Conservation (phyloP, 2,329 filamentous ascomycete genomes). For the Paraphaeosphaeria minitans region DNA sequence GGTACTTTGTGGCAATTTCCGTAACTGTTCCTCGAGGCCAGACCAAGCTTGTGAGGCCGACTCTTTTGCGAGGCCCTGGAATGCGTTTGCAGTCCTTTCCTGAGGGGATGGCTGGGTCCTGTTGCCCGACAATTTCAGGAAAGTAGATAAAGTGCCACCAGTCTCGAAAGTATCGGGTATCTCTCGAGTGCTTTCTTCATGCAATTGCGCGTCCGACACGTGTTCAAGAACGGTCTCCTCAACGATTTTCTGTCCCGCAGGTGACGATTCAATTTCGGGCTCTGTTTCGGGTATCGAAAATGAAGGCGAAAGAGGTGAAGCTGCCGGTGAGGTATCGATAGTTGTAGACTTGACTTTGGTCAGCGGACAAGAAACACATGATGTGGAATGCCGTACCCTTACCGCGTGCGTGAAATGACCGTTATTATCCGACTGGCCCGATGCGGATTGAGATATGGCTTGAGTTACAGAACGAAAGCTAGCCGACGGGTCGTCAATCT, state of each 20-base stretch:
- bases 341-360: slow-evolving; percentile 21
- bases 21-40: background rate
- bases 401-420: slow-evolving; percentile 16
- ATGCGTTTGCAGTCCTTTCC: background rate
- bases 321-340: slow-evolving; percentile 16
- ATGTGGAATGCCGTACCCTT: background rate
- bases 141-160: background rate
- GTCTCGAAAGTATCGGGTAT: slow-evolving; percentile 15
- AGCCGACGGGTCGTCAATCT: background rate
- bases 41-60: background rate
- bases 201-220: background rate
- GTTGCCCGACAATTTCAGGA: background rate
- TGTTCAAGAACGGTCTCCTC: slow-evolving; percentile 24
- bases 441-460: slow-evolving; percentile 9
- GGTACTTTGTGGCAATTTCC: background rate
- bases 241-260: slow-evolving; percentile 2
- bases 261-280: slow-evolving; percentile 15
- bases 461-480: slow-evolving; percentile 36
- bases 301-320: slow-evolving; percentile 22
- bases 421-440: slow-evolving; percentile 8
- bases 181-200: background rate
- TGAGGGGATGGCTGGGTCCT: background rate
- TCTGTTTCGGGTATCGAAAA: slow-evolving; percentile 37
- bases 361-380: slow-evolving; percentile 9
- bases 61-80: background rate